Percentiles rank a stretch among this genome's conserved stretches.
These are phyloP conservation scores for Magnolia kwangsiensis DNA, from an alignment of 164 flowering plant species.

Conservation along the genomic window DNA sequence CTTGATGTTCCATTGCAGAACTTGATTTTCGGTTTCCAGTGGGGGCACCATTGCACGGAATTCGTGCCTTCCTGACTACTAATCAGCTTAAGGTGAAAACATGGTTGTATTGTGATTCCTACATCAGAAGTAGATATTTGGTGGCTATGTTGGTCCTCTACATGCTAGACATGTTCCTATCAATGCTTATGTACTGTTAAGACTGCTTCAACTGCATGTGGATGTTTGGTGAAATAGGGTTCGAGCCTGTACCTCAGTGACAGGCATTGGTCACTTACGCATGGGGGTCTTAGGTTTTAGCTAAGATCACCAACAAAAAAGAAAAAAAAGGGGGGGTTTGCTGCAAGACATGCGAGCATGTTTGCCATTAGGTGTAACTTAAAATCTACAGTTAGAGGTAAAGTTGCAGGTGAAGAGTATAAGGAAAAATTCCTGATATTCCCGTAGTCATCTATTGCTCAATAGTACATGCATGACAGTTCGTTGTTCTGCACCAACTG, in stretches of 20 bases:
- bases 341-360: neutral
- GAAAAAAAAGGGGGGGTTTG: too few species aligned
- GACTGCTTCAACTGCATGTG: neutral
- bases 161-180: neutral
- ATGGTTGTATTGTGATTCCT: neutral
- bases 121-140: slow-evolving; percentile 2
- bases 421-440: neutral
- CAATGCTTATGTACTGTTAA: neutral
- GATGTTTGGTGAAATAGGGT: neutral
- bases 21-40: slow-evolving; percentile 93
- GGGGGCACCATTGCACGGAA: slow-evolving; percentile 97
- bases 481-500: too few species aligned
- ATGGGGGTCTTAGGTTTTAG: too few species aligned
- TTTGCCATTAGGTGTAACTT: neutral
- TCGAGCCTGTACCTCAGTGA: too few species aligned
- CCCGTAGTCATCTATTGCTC: neutral
- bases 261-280: too few species aligned
- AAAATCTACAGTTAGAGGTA: neutral
- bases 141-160: slow-evolving; percentile 1
- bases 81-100: slow-evolving; percentile 80
- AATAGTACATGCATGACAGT: too few species aligned
- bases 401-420: neutral
- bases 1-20: slow-evolving; percentile 46
- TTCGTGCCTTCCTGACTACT: slow-evolving; percentile 80
- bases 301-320: too few species aligned